These are phyloP conservation scores for Entomophthora muscae DNA, from an alignment of 371 early-diverging fungal genomes.

Conservation along the genomic window DNA sequence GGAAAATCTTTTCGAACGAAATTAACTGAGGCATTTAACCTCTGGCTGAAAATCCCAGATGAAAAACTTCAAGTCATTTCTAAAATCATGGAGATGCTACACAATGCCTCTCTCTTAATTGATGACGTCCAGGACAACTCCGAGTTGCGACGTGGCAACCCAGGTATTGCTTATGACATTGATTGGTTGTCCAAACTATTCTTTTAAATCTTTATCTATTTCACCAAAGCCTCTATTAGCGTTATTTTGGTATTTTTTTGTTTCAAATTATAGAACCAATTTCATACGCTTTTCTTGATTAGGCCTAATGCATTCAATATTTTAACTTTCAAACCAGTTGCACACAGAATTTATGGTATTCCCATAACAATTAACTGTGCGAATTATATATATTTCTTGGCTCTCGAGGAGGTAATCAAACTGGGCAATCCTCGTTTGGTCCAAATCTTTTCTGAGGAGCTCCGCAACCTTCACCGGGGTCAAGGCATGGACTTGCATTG, in stretches of 20 bases:
- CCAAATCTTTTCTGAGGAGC: conserved; percentile 71
- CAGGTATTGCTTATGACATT: conserved; percentile 20
- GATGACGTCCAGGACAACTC: conserved; percentile 95
- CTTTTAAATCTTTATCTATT: neutral
- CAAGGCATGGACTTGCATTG: conserved; percentile 86
- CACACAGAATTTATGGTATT: conserved; percentile 86
- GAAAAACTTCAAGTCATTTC: conserved; percentile 45
- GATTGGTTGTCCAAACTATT: neutral
- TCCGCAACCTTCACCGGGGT: conserved; percentile 78
- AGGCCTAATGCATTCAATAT: too few species aligned
- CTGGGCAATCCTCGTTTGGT: conserved; percentile 50
- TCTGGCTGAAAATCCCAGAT: conserved; percentile 64
- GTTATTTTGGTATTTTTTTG: neutral
- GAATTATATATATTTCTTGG: conserved; percentile 87
- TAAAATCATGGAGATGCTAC: conserved; percentile 81
- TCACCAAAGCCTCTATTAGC: neutral
- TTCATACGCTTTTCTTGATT: too few species aligned
- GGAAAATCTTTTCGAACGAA: conserved; percentile 84
- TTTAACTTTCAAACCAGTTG: conserved; percentile 36
- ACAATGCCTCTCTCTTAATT: conserved; percentile 82
- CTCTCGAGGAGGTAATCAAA: conserved; percentile 51
- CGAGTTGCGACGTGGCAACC: conserved; percentile 69
- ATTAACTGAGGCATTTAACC: conserved; percentile 73
- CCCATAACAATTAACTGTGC: conserved; percentile 87
- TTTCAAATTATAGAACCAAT: too few species aligned